Evolutionary conservation across 805 yeast species (phyloP).

Genomic region (Zygotorulaspora sp.): DNA sequence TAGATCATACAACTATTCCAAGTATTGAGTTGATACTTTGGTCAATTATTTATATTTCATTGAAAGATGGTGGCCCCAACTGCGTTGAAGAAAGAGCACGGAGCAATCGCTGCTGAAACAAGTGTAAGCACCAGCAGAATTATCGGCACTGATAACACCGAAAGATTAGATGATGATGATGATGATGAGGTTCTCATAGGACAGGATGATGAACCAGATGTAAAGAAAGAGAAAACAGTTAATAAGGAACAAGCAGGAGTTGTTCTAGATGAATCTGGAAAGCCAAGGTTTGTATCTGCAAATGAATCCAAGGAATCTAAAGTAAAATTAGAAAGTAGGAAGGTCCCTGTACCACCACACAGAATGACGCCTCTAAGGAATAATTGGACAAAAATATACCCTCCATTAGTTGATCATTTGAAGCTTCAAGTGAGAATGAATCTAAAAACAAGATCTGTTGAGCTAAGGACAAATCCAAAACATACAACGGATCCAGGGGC

Average conservation of each 20-base stretch:
- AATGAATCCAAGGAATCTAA: slow-evolving; percentile 51
- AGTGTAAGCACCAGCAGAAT: slow-evolving; percentile 27
- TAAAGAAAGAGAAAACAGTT: slow-evolving; percentile 22
- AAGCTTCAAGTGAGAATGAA: slow-evolving; percentile 97
- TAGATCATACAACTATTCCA: too few species aligned
- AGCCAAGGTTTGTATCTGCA: slow-evolving; percentile 78
- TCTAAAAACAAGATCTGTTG: slow-evolving; percentile 78
- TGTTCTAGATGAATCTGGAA: slow-evolving; percentile 71
- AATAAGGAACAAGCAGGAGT: slow-evolving; percentile 28
- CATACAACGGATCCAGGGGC: slow-evolving; percentile 89
- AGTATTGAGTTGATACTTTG: too few species aligned
- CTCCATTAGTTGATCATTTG: slow-evolving; percentile 91
- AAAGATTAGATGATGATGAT: slow-evolving; percentile 35
- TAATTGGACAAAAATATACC: slow-evolving; percentile 90
- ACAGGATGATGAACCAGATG: slow-evolving; percentile 31
- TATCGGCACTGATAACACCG: slow-evolving; percentile 30
- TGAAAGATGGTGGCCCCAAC: slow-evolving; percentile 47
- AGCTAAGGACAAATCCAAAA: slow-evolving; percentile 73
- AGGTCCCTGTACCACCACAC: slow-evolving; percentile 93
- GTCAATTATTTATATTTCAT: too few species aligned
- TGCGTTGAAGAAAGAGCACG: slow-evolving; percentile 34
- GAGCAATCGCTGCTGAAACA: not conserved
- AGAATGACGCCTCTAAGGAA: slow-evolving; percentile 90
- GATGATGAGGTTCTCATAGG: slow-evolving; percentile 39
- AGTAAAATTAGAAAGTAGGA: slow-evolving; percentile 80